Base-by-base conservation (phyloP, 2,329 filamentous ascomycete species). In the Alternaria tenuissima region DNA sequence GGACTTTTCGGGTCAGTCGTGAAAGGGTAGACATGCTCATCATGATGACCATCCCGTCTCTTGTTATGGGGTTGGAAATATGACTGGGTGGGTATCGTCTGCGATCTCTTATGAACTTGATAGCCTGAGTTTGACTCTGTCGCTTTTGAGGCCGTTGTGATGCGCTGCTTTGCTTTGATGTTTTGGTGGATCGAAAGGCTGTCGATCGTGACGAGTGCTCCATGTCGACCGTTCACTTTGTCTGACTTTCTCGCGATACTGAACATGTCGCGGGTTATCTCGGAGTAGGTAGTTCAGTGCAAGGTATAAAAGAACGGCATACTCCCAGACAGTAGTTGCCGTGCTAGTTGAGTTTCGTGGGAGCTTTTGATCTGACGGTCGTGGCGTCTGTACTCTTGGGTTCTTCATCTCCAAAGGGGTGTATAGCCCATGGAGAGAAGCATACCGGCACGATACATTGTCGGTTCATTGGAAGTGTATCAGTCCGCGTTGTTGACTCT, bases 241-340 rank as follows among this genome's bases (percentile, higher is more conserved):
- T 18, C 42, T 53, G 28, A 22, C 28, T 36, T 57, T 55, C 43
- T 52, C 56, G 14, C 26, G 42, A 38, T 47, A 55, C 16, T 57
- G 46, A 30, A 61, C 18, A 56, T 64, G 59, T 5, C 56, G 56
- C 26, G 62, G 58, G n/a, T 53, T n/a, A 28, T 62, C 39, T 26
- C 55, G 52, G 11, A 64, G 49, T 34, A 68, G 36, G 41, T 64
- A 52, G 26, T 57, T 57, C 14, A 64, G 26, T 26, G 57, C 62
- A 41, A 62, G 51, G 18, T 63, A 55, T 36, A 58, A 16, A 20
- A 66, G 41, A 38, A 64, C 47, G 28, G 48, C 48, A 38, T 47
- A 55, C 11, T 64, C 36, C 12, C 20, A 46, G 44, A 52, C 30
- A 4, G 59, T 57, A n/a, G 44, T 36, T 14, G 39, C 42, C 3